Conservation (phyloP, 371 early-diverging fungal genomes). For the Mortierella sp. region DNA sequence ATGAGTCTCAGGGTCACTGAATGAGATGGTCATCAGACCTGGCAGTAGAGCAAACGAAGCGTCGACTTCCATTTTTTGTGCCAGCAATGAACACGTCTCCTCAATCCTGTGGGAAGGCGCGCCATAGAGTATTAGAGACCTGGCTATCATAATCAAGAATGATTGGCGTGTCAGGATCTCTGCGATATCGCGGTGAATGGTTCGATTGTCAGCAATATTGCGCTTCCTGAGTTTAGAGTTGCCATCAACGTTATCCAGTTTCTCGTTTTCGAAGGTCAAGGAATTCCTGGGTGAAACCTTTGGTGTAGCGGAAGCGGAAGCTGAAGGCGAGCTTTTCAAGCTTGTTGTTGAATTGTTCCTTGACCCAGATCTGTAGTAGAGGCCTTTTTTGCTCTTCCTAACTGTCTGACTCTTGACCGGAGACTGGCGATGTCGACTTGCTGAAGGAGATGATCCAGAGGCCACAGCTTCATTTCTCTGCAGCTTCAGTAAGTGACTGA, state of each 20-base stretch:
- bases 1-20: conserved; percentile 80
- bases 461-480: conserved; percentile 38
- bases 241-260: neutral
- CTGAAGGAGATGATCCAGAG: neutral
- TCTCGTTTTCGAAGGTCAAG: conserved; percentile 13
- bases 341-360: conserved; percentile 35
- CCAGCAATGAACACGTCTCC: conserved; percentile 64
- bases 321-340: conserved; percentile 12
- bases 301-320: conserved; percentile 36
- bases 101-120: conserved; percentile 74
- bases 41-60: conserved; percentile 79
- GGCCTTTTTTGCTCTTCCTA: conserved; percentile 32
- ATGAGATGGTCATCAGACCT: conserved; percentile 78
- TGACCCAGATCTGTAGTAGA: conserved; percentile 37
- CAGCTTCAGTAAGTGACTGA: conserved; percentile 41
- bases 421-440: neutral
- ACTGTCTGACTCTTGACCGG: neutral
- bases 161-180: conserved; percentile 72
- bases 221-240: neutral
- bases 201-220: conserved; percentile 18
- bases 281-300: conserved; percentile 37
- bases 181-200: conserved; percentile 59
- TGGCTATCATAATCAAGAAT: conserved; percentile 67
- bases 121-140: conserved; percentile 69
- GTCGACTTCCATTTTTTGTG: conserved; percentile 71